These are phyloP conservation scores for Cystobasidium slooffiae DNA, from an alignment of 1,284 basidiomycete species.

Conservation along the genomic window DNA sequence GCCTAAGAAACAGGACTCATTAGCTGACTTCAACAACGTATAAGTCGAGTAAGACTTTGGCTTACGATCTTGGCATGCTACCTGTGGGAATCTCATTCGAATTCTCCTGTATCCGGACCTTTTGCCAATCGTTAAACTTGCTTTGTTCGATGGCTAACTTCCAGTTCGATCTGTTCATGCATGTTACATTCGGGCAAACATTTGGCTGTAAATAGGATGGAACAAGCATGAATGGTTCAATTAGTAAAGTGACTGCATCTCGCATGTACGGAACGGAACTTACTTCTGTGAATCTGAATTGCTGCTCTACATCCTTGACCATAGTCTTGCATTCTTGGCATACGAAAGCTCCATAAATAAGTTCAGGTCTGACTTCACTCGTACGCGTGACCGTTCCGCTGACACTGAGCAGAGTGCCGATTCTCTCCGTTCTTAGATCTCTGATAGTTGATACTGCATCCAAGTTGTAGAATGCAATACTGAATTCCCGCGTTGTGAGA, in stretches of 20 bases:
- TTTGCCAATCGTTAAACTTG: constrained; percentile 99
- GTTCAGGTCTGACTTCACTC: constrained; percentile 93
- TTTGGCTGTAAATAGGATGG: constrained; percentile 66
- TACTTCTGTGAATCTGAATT: constrained; percentile 99
- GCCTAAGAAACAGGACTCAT: constrained; percentile 56
- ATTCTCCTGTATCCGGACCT: constrained; percentile 98
- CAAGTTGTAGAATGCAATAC: constrained; percentile 94
- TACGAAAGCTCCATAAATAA: constrained; percentile 89
- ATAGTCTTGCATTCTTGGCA: constrained; percentile 85
- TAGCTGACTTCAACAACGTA: background rate
- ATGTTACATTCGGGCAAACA: constrained; percentile 89
- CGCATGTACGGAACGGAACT: constrained; percentile 36
- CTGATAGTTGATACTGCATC: constrained; percentile 77
- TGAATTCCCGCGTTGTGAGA: constrained; percentile 88
- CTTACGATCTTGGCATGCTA: constrained; percentile 84
- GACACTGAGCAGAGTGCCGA: constrained; percentile 90
- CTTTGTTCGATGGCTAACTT: constrained; percentile 94
- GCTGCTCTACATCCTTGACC: constrained; percentile 96
- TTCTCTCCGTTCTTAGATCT: constrained; percentile 89
- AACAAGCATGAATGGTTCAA: constrained; percentile 18
- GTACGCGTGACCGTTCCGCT: constrained; percentile 96
- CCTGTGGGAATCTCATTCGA: constrained; percentile 98
- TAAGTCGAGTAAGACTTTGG: constrained; percentile 9
- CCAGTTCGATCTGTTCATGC: constrained; percentile 88
- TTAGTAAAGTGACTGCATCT: background rate